Conservation (phyloP, 2,329 filamentous ascomycete species). For the Cercospora janseana region DNA sequence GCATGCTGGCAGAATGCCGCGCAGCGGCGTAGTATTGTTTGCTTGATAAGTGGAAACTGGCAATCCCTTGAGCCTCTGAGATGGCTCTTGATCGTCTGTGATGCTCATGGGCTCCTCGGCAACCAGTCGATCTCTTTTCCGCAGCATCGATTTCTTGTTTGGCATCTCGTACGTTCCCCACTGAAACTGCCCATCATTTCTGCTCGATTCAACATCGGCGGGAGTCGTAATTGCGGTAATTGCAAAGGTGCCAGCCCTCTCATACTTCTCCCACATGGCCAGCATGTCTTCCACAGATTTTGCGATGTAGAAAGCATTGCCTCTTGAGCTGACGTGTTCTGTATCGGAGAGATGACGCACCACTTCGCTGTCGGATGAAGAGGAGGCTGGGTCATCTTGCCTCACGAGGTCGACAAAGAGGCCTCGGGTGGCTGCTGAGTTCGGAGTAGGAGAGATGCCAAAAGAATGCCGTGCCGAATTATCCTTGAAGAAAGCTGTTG, state of each 20-base stretch:
- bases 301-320: conserved; percentile 25
- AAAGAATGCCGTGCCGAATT: conserved; percentile 23
- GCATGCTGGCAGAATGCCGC: conserved; percentile 66
- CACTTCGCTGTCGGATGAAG: conserved; percentile 21
- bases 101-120: conserved; percentile 27
- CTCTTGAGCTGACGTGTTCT: conserved; percentile 10
- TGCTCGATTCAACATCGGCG: conserved; percentile 17
- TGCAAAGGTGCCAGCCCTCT: conserved; percentile 18
- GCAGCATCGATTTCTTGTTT: conserved; percentile 24
- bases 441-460: conserved; percentile 31
- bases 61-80: conserved; percentile 27
- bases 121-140: conserved; percentile 27
- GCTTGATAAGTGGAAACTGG: conserved; percentile 37
- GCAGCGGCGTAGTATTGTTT: conserved; percentile 42
- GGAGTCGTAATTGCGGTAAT: conserved; percentile 30
- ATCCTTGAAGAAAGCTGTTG: conserved; percentile 10
- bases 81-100: conserved; percentile 29
- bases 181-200: conserved; percentile 24
- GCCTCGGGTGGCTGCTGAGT: conserved; percentile 24
- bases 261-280: conserved; percentile 17
- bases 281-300: conserved; percentile 23
- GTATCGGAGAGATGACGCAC: conserved; percentile 5
- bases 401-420: conserved; percentile 35
- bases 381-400: conserved; percentile 26
- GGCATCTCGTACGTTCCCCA: conserved; percentile 38